Evolutionary conservation across 73 alveolate species (phyloP), one percentile per base, ranked within the genome.

Genomic region (Breviolum minutum): DNA sequence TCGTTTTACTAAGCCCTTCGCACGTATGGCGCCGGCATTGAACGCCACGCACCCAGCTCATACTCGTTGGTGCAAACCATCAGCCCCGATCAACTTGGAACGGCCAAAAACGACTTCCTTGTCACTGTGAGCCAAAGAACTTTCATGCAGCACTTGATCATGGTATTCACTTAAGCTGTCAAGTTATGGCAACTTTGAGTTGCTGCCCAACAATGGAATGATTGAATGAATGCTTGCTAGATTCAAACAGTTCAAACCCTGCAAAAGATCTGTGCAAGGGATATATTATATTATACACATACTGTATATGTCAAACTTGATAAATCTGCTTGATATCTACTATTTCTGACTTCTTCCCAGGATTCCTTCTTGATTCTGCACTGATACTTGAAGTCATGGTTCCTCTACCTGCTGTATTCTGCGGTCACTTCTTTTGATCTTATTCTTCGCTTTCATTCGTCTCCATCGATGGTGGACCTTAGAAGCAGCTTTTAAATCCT

Each of bases 91-190:
- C 63, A 77, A 30, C 5, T 40, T 40, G 54, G 54, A 40, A 40
- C 54, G 54, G 54, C 54, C 86, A n/a, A 16, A 66, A n/a, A 6
- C 62, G 22, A 13, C 88, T 80, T 80, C 32, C 63, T 80, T 80
- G 88, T 80, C 88, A 32, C 88, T 80, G 88, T 80, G 88, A 80
- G 88, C 88, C 88, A 80, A 13, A 66, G 54, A 27, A 80, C 88
- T 80, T 14, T 40, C 54, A 40, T 40, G 54, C 54, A 40, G 54
- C 54, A 40, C 3, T 40, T 40, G 5, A 40, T 40, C 54, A 40
- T 40, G 54, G 3, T 40, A 40, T 40, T 40, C 54, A 40, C 54
- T 40, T 0, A 40, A 40, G 54, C 54, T 40, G 54, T 40, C 54
- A 40, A 40, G 54, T 40, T n/a, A n/a, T n/a, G n/a, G n/a, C n/a